Conservation (phyloP, 768 basidiomycete species). For the Lactifluus echinatus region DNA sequence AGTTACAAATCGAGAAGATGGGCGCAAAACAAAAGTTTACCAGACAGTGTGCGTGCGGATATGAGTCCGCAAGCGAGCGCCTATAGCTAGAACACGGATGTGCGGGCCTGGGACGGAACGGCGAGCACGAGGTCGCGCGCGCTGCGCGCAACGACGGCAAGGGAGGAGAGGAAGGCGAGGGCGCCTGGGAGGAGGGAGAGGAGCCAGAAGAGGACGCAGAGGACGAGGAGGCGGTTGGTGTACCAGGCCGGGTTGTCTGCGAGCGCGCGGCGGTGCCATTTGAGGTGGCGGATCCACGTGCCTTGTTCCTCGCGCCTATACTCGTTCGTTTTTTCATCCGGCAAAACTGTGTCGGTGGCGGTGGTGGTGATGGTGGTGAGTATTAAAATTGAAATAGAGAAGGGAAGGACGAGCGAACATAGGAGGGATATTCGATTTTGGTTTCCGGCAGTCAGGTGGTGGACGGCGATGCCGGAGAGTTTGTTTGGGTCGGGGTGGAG, state of each 20-base stretch:
- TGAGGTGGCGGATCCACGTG: conserved; percentile 9
- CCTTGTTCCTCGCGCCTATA: conserved; percentile 11
- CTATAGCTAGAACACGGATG: too few relatives aligned
- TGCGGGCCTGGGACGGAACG: neutral
- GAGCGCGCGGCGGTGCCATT: conserved; percentile 13
- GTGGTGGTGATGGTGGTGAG: neutral
- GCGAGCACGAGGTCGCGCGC: neutral
- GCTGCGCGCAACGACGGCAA: neutral
- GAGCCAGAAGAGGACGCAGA: conserved; percentile 14
- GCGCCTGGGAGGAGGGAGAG: conserved; percentile 7
- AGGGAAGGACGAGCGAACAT: neutral
- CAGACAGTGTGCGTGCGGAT: too few relatives aligned
- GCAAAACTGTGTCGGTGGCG: neutral
- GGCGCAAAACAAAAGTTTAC: too few relatives aligned
- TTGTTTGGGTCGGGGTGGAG: neutral
- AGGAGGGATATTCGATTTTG: conserved; percentile 4
- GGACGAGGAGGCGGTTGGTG: conserved; percentile 5
- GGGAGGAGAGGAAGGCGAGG: neutral
- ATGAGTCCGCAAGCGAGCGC: too few relatives aligned
- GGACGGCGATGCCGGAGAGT: conserved; percentile 10
- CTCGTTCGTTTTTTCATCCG: neutral
- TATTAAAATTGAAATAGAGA: neutral
- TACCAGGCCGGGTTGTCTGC: conserved; percentile 9
- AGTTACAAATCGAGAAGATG: too few relatives aligned
- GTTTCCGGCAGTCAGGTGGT: conserved; percentile 9